phyloP scores from a whole-genome alignment of 495 filamentous ascomycete genomes.

The Aspergillus bertholletiae region DNA sequence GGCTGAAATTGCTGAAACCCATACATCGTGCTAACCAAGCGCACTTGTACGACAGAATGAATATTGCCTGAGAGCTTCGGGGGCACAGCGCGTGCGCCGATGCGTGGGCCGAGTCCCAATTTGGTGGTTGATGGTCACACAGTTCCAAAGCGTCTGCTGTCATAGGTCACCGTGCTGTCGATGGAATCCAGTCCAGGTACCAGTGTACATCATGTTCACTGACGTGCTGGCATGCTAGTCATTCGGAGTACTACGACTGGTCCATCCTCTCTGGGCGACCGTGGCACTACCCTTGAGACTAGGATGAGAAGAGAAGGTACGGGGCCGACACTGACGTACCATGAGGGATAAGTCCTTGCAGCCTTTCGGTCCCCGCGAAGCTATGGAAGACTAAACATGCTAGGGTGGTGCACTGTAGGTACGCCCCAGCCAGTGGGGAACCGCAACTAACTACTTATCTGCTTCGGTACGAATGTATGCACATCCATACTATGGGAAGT shows the following conservation, averaged over 20 bases:
- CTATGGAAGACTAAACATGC: neutral
- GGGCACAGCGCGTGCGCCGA: neutral
- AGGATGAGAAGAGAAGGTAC: constrained; percentile 14
- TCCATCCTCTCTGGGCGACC: constrained; percentile 10
- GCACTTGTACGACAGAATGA: constrained; percentile 14
- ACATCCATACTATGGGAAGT: constrained; percentile 4
- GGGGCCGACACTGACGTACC: constrained; percentile 22
- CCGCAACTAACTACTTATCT: neutral
- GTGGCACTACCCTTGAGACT: constrained; percentile 14
- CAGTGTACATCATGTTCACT: constrained; percentile 11
- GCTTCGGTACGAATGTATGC: neutral
- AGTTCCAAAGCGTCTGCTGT: constrained; percentile 2
- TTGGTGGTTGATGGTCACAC: constrained; percentile 14
- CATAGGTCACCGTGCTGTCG: constrained; percentile 1
- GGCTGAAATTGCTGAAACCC: constrained; percentile 15
- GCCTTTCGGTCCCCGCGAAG: constrained; percentile 7
- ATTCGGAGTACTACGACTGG: constrained; percentile 15
- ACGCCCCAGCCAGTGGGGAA: constrained; percentile 6
- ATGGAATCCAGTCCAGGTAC: constrained; percentile 3
- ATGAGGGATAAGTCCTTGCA: constrained; percentile 22
- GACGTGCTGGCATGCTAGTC: constrained; percentile 16
- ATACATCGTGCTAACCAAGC: constrained; percentile 12
- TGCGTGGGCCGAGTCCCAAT: constrained; percentile 5
- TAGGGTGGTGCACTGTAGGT: constrained; percentile 5
- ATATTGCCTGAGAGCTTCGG: neutral